A percentile compares a stretch with the other conserved stretches of the same genome.
Evolutionary conservation across 148 eudicot species (phyloP).

Genomic region (Silene uniflora): DNA sequence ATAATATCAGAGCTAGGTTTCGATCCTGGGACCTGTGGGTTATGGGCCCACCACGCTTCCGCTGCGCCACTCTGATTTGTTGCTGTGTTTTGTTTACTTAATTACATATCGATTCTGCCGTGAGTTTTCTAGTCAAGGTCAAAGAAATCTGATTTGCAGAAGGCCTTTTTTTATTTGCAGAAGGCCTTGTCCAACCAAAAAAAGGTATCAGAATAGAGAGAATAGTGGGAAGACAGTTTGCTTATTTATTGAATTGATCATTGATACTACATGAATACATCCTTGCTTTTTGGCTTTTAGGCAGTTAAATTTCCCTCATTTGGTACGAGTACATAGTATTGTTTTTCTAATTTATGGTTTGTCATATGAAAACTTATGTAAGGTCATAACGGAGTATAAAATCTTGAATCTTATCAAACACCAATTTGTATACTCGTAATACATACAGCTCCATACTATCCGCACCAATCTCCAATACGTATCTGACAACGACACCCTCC

Average conservation of each 20-base stretch:
- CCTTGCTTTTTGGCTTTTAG: neutral
- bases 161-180: neutral
- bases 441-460: too few species aligned
- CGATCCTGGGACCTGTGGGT: slow-evolving; percentile 13
- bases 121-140: neutral
- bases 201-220: neutral
- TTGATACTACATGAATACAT: too few species aligned
- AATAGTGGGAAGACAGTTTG: neutral
- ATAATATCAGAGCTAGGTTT: neutral
- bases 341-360: too few species aligned
- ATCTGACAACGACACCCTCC: too few species aligned
- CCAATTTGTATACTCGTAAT: too few species aligned
- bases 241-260: neutral
- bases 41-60: slow-evolving; percentile 8
- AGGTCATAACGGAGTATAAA: too few species aligned
- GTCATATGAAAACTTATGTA: too few species aligned
- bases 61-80: neutral
- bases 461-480: too few species aligned
- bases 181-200: slow-evolving; percentile 22
- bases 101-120: too few species aligned
- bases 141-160: slow-evolving; percentile 6
- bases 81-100: neutral
- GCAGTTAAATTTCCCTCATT: neutral
- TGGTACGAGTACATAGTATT: too few species aligned
- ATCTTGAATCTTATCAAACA: too few species aligned